Conservation (phyloP, 2,329 filamentous ascomycete species). For the Aureobasidium mangrovei region DNA sequence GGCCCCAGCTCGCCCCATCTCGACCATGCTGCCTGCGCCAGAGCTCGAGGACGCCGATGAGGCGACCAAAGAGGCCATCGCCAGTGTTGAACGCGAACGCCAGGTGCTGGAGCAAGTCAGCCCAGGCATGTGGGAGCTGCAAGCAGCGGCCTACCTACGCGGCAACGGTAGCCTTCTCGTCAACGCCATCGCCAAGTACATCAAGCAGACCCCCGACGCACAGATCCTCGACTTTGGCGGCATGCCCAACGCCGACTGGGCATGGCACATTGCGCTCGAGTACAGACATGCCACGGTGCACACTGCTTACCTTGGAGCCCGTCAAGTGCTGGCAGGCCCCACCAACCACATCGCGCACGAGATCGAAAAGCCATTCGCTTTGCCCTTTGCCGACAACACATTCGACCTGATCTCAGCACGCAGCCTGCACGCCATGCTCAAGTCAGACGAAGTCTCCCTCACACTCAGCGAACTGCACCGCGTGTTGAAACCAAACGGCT, state of each 20-base stretch:
- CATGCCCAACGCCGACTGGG: conserved; percentile 82
- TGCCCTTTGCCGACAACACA: conserved; percentile 77
- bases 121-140: conserved; percentile 52
- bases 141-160: conserved; percentile 52
- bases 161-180: conserved; percentile 49
- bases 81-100: conserved; percentile 59
- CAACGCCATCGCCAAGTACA: conserved; percentile 39
- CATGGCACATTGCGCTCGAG: conserved; percentile 82
- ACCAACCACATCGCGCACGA: conserved; percentile 71
- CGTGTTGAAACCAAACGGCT: conserved; percentile 85
- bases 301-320: conserved; percentile 49
- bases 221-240: conserved; percentile 82
- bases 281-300: conserved; percentile 81
- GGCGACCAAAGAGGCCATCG: conserved; percentile 25
- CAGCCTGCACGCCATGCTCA: conserved; percentile 76
- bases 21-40: conserved; percentile 31
- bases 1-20: conserved; percentile 36
- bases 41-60: conserved; percentile 28
- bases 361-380: conserved; percentile 53
- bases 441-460: conserved; percentile 79
- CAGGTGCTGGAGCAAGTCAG: conserved; percentile 66
- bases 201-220: conserved; percentile 36
- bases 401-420: conserved; percentile 91
- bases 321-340: conserved; percentile 71
- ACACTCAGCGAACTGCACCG: conserved; percentile 81